Conservation (phyloP, 208 protist species). For the Phytomonas francai region DNA sequence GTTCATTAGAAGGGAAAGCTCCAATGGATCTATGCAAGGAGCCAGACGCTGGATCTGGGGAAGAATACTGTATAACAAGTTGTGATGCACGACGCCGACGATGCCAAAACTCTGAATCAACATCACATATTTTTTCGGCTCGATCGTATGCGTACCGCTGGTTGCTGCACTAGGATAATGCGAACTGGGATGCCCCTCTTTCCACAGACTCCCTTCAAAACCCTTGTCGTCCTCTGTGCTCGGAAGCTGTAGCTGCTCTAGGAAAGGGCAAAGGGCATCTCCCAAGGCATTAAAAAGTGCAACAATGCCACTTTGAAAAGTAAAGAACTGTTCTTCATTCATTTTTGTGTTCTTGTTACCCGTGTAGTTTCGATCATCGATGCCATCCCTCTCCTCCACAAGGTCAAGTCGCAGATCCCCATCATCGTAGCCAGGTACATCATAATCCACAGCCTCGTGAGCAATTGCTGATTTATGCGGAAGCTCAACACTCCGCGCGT, state of each 20-base stretch:
- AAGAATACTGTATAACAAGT: slow-evolving; percentile 60
- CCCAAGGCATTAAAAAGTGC: neutral
- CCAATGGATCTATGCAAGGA: slow-evolving; percentile 41
- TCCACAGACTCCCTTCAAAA: neutral
- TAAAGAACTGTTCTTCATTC: neutral
- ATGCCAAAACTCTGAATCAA: slow-evolving; percentile 70
- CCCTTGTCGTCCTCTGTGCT: neutral
- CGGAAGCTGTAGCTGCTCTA: neutral
- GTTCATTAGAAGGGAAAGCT: slow-evolving; percentile 67
- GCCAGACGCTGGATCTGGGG: slow-evolving; percentile 36
- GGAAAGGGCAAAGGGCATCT: neutral
- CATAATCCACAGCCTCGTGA: neutral
- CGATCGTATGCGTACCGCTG: slow-evolving; percentile 8
- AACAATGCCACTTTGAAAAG: neutral
- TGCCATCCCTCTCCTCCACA: neutral
- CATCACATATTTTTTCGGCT: slow-evolving; percentile 65
- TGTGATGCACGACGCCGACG: slow-evolving; percentile 21
- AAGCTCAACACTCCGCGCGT: neutral
- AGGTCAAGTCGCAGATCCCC: neutral
- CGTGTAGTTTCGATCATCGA: neutral
- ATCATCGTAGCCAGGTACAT: neutral
- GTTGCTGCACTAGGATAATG: neutral
- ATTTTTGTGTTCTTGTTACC: neutral
- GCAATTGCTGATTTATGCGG: neutral
- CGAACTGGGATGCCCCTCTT: neutral